These are phyloP conservation scores for Lepidium africanum DNA, from an alignment of 345 rosid species.

Conservation along the genomic window DNA sequence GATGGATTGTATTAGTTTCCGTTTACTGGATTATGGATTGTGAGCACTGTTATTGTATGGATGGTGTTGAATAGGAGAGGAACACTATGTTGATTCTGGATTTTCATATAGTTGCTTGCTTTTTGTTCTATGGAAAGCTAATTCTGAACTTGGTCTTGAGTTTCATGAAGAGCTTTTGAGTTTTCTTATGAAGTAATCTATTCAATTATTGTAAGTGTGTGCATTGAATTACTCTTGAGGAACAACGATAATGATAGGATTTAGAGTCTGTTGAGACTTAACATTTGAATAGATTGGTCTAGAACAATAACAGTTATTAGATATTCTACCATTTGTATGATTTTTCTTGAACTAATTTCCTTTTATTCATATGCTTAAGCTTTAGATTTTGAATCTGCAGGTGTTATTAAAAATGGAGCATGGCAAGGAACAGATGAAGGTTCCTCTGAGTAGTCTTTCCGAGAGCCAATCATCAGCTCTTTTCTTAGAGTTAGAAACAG, in stretches of 20 bases:
- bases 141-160: not conserved
- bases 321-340: not conserved
- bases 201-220: not conserved
- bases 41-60: not conserved
- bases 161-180: not conserved
- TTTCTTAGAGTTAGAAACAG: slow-evolving; percentile 8
- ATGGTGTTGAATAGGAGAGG: not conserved
- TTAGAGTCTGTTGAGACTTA: not conserved
- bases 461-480: not conserved
- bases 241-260: not conserved
- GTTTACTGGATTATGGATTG: not conserved
- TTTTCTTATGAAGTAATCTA: not conserved
- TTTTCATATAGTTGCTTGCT: not conserved
- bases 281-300: not conserved
- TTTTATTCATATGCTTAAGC: not conserved
- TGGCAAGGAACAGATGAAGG: slow-evolving; percentile 1
- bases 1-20: not conserved
- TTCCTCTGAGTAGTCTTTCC: not conserved
- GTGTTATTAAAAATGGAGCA: not conserved
- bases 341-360: not conserved
- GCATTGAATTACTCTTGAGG: not conserved
- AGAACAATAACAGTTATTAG: not conserved
- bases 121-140: not conserved
- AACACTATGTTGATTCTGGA: not conserved
- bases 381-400: not conserved